These are phyloP conservation scores for Sporothrix protearum DNA, from an alignment of 2,329 filamentous ascomycete species.

Conservation along the genomic window DNA sequence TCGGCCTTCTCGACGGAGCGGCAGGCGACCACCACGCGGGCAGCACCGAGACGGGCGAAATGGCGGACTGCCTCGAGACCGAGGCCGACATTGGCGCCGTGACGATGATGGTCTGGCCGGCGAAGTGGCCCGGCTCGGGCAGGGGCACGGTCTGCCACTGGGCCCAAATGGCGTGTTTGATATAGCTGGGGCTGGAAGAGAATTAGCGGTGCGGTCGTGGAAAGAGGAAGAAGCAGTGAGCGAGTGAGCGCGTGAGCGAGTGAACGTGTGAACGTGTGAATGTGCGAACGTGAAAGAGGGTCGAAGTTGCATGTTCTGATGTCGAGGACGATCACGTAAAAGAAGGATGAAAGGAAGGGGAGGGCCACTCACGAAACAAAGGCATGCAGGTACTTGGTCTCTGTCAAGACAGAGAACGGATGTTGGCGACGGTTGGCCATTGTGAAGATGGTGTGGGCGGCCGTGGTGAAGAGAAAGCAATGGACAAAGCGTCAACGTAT, in stretches of 20 bases:
- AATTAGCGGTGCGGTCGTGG: neutral
- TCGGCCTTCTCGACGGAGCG: constrained; percentile 39
- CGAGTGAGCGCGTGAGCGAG: too few relatives aligned
- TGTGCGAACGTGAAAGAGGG: neutral
- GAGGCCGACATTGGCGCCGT: constrained; percentile 42
- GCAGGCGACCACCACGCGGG: constrained; percentile 40
- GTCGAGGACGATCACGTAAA: neutral
- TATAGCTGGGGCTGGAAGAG: constrained; percentile 18
- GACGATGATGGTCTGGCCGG: constrained; percentile 36
- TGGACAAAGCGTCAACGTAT: neutral
- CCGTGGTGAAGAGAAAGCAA: neutral
- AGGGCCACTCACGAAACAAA: constrained; percentile 20
- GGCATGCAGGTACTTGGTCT: constrained; percentile 23
- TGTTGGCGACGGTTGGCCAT: constrained; percentile 14
- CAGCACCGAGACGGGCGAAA: constrained; percentile 38
- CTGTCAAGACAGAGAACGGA: constrained; percentile 22
- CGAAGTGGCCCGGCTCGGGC: constrained; percentile 28
- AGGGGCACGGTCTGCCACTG: constrained; percentile 29
- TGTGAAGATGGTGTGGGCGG: neutral
- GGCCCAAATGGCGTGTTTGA: constrained; percentile 26
- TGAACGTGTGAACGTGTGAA: too few relatives aligned
- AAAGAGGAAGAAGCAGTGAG: neutral
- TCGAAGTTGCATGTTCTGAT: neutral
- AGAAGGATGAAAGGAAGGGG: neutral
- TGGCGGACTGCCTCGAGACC: constrained; percentile 41